Evolutionary conservation across 305 asterid genomes (phyloP), one percentile per base, ranked within the genome.

Genomic region (Fraxinus velutina): DNA sequence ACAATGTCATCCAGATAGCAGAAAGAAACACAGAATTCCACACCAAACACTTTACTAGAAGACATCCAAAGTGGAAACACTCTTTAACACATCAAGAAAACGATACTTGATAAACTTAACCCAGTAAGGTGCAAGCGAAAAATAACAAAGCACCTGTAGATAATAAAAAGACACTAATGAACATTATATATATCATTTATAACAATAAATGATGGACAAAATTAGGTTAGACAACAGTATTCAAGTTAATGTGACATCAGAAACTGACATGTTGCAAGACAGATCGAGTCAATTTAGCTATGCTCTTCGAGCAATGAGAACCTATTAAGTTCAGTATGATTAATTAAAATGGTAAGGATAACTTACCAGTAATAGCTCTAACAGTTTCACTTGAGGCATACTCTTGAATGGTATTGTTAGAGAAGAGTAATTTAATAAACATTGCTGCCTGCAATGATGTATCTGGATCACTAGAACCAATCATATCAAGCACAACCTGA

Each of bases 301-400:
- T 15, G 74, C 36, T 68, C 21, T 5, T 32, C 3, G 42, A 34
- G 21, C 76, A 64, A 64, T 10, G 19, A 15, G 50, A 57, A 77
- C 27, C 6, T 6, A 30, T 39, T n/a, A 34, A 62, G 29, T 21
- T 52, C 64, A 80, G n/a, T 77, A 71, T 19, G 29, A 68, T 52
- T 64, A 60, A 75, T n/a, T 44, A 68, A 68, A 68, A 27, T 13
- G 72, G 52, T 55, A 79, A 27, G 77, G 44, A 66, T 77, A 87
- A 78, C 62, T 86, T 91, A 96, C 99, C 98, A 81, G 99, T 96
- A 80, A 96, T 93, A 83, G 98, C 94, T 87, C 98, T 91, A 89
- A 96, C 99, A 74, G 99, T 96, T 89, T 96, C 99, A 83, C 99
- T 94, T 75, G 99, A 96, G 73, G 99, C 99, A 78, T 94, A 96